phyloP scores from a whole-genome alignment of 208 protist genomes.

The Crithidia fasciculata region DNA sequence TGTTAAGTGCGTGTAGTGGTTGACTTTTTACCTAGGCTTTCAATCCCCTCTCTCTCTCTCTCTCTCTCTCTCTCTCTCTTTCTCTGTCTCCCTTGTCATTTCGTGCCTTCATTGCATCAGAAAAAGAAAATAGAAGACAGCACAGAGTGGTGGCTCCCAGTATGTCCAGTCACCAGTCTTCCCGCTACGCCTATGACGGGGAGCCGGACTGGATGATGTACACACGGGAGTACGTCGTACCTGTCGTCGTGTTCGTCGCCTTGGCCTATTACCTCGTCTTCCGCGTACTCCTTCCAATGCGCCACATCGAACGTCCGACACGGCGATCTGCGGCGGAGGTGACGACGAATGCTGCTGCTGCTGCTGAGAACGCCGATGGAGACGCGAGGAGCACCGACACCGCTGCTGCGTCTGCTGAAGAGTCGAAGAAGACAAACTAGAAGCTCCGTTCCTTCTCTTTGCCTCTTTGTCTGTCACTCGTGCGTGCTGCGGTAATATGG shows the following conservation, averaged over 20 bases:
- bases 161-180: neutral
- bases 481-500: no score
- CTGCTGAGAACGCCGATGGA: neutral
- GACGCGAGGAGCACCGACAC: no score
- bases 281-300: conserved; percentile 55
- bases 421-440: neutral
- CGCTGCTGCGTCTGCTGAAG: no score
- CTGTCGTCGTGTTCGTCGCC: conserved; percentile 43
- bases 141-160: no score
- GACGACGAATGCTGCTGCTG: neutral
- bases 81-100: no score
- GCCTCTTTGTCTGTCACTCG: neutral
- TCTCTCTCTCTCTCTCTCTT: no score
- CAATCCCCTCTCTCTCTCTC: no score
- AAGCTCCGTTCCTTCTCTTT: neutral
- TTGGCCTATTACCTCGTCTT: conserved; percentile 58
- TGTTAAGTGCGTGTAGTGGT: no score
- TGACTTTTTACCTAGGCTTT: no score
- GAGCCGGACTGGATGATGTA: conserved; percentile 51
- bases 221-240: conserved; percentile 71
- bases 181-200: conserved; percentile 28
- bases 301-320: conserved; percentile 35
- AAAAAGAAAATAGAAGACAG: no score
- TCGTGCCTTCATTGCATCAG: no score
- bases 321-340: conserved; percentile 8